Conservation (phyloP, 1,284 basidiomycete genomes). For the Coniferiporia weirii region DNA sequence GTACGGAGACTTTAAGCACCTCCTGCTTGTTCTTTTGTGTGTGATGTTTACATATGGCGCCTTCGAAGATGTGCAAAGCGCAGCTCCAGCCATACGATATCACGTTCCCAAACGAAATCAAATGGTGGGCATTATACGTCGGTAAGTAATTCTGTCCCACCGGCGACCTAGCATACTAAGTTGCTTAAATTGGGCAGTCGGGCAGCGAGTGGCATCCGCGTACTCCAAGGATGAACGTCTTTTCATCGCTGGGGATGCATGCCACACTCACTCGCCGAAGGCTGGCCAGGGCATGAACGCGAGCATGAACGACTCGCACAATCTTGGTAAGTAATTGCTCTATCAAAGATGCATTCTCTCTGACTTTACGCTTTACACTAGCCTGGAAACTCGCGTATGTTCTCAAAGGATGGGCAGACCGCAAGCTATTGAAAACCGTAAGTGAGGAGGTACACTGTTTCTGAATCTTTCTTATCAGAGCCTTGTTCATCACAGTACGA, state of each 20-base stretch:
- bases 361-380: constrained; percentile 22
- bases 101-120: constrained; percentile 47
- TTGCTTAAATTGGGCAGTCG: constrained; percentile 35
- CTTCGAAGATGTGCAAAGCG: constrained; percentile 29
- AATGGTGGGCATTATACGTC: constrained; percentile 81
- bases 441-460: constrained; percentile 21
- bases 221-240: constrained; percentile 68
- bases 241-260: constrained; percentile 79
- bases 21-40: not conserved
- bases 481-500: constrained; percentile 47
- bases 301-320: constrained; percentile 81
- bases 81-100: constrained; percentile 68
- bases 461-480: not conserved
- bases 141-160: constrained; percentile 28
- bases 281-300: constrained; percentile 75
- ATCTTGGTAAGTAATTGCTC: constrained; percentile 44
- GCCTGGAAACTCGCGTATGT: constrained; percentile 78
- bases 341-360: not conserved
- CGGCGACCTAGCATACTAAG: not conserved
- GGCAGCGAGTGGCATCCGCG: constrained; percentile 69
- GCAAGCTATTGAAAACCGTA: constrained; percentile 67
- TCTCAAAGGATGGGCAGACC: constrained; percentile 62
- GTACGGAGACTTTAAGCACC: constrained; percentile 5
- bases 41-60: not conserved
- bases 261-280: constrained; percentile 83